Conservation (phyloP, 164 flowering plant genomes). For the Berberis vulgaris region DNA sequence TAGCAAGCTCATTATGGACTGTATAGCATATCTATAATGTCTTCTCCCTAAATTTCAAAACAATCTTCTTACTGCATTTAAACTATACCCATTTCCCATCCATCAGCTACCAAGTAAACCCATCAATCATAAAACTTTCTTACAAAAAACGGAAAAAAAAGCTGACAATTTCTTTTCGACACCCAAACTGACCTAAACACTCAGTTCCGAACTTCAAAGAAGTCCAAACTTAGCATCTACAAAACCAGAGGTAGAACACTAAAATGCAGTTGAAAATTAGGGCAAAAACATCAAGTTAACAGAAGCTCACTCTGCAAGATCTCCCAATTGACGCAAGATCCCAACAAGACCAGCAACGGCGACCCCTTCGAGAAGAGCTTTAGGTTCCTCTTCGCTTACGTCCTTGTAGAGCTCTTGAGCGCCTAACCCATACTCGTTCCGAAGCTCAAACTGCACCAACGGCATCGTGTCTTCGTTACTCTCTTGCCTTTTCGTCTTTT, state of each 20-base stretch:
- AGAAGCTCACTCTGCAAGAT: conserved; percentile 79
- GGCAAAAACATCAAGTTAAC: neutral
- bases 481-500: too few species aligned
- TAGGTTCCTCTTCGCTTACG: conserved; percentile 62
- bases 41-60: too few species aligned
- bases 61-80: too few species aligned
- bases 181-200: too few species aligned
- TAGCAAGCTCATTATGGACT: too few species aligned
- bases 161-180: too few species aligned
- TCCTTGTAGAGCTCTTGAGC: conserved; percentile 46
- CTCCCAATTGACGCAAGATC: conserved; percentile 86
- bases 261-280: neutral
- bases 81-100: too few species aligned
- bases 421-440: conserved; percentile 76
- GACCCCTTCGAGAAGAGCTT: conserved; percentile 76
- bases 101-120: too few species aligned
- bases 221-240: neutral
- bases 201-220: too few species aligned
- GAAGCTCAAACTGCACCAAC: conserved; percentile 45
- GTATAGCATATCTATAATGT: too few species aligned
- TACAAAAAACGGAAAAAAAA: too few species aligned
- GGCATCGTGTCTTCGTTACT: conserved; percentile 37
- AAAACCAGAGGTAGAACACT: neutral
- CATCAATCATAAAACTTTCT: too few species aligned
- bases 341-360: conserved; percentile 95